Conservation (phyloP, 805 yeast genomes). For the Candida railenensis region DNA sequence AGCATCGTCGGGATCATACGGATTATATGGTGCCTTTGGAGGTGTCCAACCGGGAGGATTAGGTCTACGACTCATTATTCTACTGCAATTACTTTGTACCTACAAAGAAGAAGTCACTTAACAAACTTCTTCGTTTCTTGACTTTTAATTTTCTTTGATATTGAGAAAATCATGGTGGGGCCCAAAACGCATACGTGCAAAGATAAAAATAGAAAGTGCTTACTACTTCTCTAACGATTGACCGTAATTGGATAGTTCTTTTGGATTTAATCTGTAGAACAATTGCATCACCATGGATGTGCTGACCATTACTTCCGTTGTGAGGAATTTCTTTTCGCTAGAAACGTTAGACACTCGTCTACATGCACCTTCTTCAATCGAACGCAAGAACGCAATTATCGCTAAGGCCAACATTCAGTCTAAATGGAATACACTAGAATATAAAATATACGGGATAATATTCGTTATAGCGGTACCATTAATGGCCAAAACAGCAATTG, state of each 20-base stretch:
- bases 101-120: too few species aligned
- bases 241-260: too few species aligned
- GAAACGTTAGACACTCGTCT: constrained; percentile 55
- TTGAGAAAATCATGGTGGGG: too few species aligned
- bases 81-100: too few species aligned
- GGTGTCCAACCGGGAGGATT: constrained; percentile 79
- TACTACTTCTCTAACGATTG: too few species aligned
- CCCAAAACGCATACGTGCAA: too few species aligned
- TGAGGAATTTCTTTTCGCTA: constrained; percentile 40
- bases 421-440: constrained; percentile 78
- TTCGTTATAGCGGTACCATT: constrained; percentile 74
- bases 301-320: neutral
- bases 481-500: constrained; percentile 79
- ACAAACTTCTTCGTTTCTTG: too few species aligned
- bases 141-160: too few species aligned
- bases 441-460: constrained; percentile 60
- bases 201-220: too few species aligned
- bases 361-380: constrained; percentile 33
- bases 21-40: constrained; percentile 83
- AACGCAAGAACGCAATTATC: constrained; percentile 29
- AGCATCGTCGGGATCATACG: constrained; percentile 73
- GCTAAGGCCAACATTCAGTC: constrained; percentile 38
- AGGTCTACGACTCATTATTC: constrained; percentile 37
- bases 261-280: too few species aligned
- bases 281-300: neutral